phyloP scores from a whole-genome alignment of 2,329 filamentous ascomycete species.

The Cladosporium sp. region DNA sequence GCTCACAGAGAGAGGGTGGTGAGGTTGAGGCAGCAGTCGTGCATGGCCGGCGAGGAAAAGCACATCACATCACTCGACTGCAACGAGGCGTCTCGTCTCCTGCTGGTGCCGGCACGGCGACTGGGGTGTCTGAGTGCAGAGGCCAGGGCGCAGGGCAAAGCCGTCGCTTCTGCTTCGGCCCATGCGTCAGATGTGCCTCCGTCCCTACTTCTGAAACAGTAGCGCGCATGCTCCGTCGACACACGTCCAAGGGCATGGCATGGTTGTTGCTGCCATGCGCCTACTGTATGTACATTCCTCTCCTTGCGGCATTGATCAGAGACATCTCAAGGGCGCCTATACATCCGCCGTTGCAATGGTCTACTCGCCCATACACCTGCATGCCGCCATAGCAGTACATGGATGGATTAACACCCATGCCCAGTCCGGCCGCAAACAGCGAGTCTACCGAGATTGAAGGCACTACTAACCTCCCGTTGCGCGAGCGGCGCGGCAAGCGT shows the following conservation, averaged over 20 bases:
- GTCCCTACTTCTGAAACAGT: constrained; percentile 3
- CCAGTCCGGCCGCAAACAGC: background rate
- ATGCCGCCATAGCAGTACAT: background rate
- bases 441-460: constrained; percentile 11
- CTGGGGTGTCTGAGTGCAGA: constrained; percentile 1
- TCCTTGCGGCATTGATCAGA: background rate
- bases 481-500: background rate
- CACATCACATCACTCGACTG: background rate
- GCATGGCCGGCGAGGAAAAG: constrained; percentile 5
- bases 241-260: background rate
- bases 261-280: background rate
- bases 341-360: background rate
- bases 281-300: constrained; percentile 2
- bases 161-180: background rate
- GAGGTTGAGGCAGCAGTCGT: background rate
- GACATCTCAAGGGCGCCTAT: background rate
- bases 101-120: background rate
- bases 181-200: background rate
- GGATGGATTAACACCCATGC: background rate
- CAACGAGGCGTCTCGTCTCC: background rate
- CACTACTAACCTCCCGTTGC: constrained; percentile 2
- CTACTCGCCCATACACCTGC: background rate
- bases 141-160: background rate
- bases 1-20: constrained; percentile 4
- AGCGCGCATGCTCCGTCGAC: background rate